Evolutionary conservation across 2,329 filamentous ascomycete species (phyloP).

Genomic region (Aspergillus melleus): DNA sequence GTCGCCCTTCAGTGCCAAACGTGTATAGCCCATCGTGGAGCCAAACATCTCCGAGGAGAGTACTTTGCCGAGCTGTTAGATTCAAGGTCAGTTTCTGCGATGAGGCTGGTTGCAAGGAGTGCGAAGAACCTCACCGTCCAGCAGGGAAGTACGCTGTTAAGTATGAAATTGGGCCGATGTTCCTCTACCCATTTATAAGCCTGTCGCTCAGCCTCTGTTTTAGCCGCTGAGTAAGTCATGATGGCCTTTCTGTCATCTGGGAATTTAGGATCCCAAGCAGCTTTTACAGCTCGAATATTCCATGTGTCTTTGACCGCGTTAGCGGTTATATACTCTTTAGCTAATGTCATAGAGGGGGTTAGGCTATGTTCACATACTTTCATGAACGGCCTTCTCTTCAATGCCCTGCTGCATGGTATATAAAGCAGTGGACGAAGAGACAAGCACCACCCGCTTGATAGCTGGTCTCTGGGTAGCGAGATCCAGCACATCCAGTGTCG

Average conservation of each 20-base stretch:
- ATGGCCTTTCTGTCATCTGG: neutral
- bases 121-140: slow-evolving; percentile 24
- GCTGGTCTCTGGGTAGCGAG: slow-evolving; percentile 6
- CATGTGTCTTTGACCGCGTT: slow-evolving; percentile 11
- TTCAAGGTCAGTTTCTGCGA: neutral
- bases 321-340: neutral
- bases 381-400: slow-evolving; percentile 9
- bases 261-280: slow-evolving; percentile 4
- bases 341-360: neutral
- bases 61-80: neutral
- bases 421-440: slow-evolving; percentile 17
- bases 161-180: slow-evolving; percentile 45
- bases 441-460: slow-evolving; percentile 20
- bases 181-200: slow-evolving; percentile 50
- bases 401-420: slow-evolving; percentile 1
- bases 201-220: slow-evolving; percentile 48
- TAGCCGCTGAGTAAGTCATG: slow-evolving; percentile 40
- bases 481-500: slow-evolving; percentile 13
- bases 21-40: slow-evolving; percentile 41
- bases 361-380: slow-evolving; percentile 7
- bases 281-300: slow-evolving; percentile 7
- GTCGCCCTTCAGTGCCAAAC: slow-evolving; percentile 10
- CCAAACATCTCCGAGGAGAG: slow-evolving; percentile 7
- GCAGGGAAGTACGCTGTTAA: slow-evolving; percentile 42
- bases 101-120: no score